phyloP scores from a whole-genome alignment of 805 yeast species.

The Ogataea trehalophila region DNA sequence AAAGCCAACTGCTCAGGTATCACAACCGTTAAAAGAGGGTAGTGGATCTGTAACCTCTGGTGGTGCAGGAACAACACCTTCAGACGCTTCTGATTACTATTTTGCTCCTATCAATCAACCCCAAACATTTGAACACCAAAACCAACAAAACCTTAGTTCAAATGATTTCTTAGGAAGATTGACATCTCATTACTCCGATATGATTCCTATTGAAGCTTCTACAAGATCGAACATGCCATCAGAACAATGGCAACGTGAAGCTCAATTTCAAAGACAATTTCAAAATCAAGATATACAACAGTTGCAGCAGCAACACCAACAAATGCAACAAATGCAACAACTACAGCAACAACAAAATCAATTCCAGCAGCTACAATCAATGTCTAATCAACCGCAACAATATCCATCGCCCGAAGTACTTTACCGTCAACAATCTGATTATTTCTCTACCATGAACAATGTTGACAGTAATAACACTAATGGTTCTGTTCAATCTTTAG shows the following conservation, averaged over 20 bases:
- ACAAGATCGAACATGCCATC: not conserved
- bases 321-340: slow-evolving; percentile 1
- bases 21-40: not conserved
- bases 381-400: not conserved
- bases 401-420: not conserved
- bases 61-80: not conserved
- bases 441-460: too few relatives aligned
- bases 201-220: not conserved
- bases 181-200: not conserved
- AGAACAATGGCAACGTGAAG: not conserved
- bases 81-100: not conserved
- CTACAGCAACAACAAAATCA: not conserved
- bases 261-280: not conserved
- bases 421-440: too few relatives aligned
- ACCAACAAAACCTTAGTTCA: not conserved
- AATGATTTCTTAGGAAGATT: not conserved
- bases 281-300: not conserved
- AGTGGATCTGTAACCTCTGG: not conserved
- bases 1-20: not conserved
- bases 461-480: too few relatives aligned
- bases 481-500: too few relatives aligned
- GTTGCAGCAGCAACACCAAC: too few relatives aligned
- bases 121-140: not conserved
- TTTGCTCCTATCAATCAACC: not conserved
- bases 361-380: not conserved